Evolutionary conservation across 2,329 filamentous ascomycete species (phyloP), one percentile per base, ranked within the genome.

Genomic region (Cytospora piceae): DNA sequence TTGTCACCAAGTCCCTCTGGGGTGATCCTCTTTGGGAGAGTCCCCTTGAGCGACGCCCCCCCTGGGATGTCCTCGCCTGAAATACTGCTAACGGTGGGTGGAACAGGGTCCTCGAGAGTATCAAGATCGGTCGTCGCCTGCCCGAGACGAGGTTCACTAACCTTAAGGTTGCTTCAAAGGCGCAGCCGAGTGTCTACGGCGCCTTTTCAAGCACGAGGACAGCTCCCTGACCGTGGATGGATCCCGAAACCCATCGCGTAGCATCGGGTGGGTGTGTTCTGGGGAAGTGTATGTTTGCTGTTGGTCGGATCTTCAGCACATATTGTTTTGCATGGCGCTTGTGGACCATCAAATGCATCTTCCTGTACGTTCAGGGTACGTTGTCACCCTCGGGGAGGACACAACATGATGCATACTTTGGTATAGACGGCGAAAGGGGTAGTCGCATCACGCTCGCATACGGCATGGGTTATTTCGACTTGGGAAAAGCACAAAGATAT

Each of bases 71-170:
- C 12, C 37, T 39, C 12, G 20, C 11, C 39, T 20, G 39, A n/a
- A 15, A 42, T 17, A 17, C 3, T 29, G 34, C 53, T 62, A 49
- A 65, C 9, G 3, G 17, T 24, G 9, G 12, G 17, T 15, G 4
- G 4, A 51, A 56, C 65, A 92, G 90, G 92, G 87, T 92, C 7
- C 78, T 96, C n/a, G 91, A 96, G 74, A 94, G 92, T 74, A 83
- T 97, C 70, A 91, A 90, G 70, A 87, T 85, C 1, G 90, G 89
- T 3, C 92, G 86, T 74, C 83, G 93, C 63, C 81, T 96, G 52
- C 83, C 90, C 0, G 94, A 97, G 78, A 84, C 88, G 32, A 82
- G 85, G 61, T 97, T 94, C 74, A 82, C 86, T 39, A 84, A 82
- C 53, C 74, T 91, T 69, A 87, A 85, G 70, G 76, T 91, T 59